Conservation (phyloP, 352 stramenopile species). For the Phytophthora fragariae region DNA sequence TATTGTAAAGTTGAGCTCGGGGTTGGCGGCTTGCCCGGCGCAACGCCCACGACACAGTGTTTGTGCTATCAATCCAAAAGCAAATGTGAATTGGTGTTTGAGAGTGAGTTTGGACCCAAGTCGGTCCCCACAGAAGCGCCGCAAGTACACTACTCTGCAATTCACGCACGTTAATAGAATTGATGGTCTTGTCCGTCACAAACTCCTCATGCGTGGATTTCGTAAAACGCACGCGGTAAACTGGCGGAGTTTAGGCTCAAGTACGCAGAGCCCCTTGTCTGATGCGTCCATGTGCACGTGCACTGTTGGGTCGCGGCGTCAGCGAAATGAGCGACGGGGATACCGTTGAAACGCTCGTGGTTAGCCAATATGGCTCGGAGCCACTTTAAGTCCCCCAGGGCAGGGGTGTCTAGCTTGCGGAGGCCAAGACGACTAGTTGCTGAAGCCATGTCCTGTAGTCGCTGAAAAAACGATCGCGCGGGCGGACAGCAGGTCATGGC, state of each 20-base stretch:
- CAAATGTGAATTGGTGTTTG: neutral
- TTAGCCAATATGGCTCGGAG: too few relatives aligned
- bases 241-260: constrained; percentile 2
- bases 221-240: constrained; percentile 9
- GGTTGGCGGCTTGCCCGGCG: neutral
- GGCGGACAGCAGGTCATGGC: too few relatives aligned
- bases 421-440: too few relatives aligned
- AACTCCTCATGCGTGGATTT: neutral
- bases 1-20: constrained; percentile 2
- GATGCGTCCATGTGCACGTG: too few relatives aligned
- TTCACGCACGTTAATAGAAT: constrained; percentile 22
- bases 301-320: too few relatives aligned
- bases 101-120: neutral
- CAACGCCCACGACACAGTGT: constrained; percentile 1
- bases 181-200: neutral
- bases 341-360: too few relatives aligned
- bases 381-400: too few relatives aligned
- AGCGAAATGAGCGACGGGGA: too few relatives aligned
- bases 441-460: too few relatives aligned
- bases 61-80: constrained; percentile 14
- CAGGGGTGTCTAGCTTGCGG: too few relatives aligned
- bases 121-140: neutral
- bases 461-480: too few relatives aligned
- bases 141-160: constrained; percentile 7
- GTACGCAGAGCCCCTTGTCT: neutral